phyloP scores from a whole-genome alignment of 805 yeast species.

The Kluyveromyces nonfermentans region DNA sequence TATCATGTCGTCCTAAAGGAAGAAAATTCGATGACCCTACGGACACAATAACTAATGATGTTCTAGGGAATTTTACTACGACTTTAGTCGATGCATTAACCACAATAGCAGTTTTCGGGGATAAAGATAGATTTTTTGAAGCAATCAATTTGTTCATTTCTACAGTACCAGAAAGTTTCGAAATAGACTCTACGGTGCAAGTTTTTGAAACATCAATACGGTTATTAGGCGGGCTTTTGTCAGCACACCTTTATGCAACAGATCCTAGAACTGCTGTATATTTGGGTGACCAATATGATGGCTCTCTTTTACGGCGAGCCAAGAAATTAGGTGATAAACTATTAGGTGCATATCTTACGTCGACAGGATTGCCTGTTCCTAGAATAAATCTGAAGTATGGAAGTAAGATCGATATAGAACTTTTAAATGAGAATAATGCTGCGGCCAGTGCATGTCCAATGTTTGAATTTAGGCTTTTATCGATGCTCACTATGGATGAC shows the following conservation, averaged over 20 bases:
- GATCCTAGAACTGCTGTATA: conserved; percentile 36
- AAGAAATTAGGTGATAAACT: conserved; percentile 65
- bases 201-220: conserved; percentile 84
- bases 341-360: conserved; percentile 58
- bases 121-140: conserved; percentile 43
- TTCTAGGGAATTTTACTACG: conserved; percentile 71
- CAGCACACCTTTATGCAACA: conserved; percentile 65
- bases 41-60: conserved; percentile 66
- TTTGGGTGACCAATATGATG: conserved; percentile 44
- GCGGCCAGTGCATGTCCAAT: conserved; percentile 84
- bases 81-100: conserved; percentile 77
- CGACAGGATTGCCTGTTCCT: conserved; percentile 65
- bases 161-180: conserved; percentile 35
- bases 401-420: conserved; percentile 33
- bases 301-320: conserved; percentile 63
- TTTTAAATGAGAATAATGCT: conserved; percentile 63
- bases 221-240: conserved; percentile 69
- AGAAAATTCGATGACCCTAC: conserved; percentile 46
- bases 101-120: conserved; percentile 64
- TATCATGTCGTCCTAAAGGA: conserved; percentile 58
- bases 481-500: conserved; percentile 64
- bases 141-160: conserved; percentile 34
- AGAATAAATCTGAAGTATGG: conserved; percentile 61
- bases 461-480: conserved; percentile 68
- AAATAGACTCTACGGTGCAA: conserved; percentile 64